Percentiles rank a stretch among this genome's conserved stretches.
phyloP scores from a whole-genome alignment of 331 rosid species.

The Malus hybrid region DNA sequence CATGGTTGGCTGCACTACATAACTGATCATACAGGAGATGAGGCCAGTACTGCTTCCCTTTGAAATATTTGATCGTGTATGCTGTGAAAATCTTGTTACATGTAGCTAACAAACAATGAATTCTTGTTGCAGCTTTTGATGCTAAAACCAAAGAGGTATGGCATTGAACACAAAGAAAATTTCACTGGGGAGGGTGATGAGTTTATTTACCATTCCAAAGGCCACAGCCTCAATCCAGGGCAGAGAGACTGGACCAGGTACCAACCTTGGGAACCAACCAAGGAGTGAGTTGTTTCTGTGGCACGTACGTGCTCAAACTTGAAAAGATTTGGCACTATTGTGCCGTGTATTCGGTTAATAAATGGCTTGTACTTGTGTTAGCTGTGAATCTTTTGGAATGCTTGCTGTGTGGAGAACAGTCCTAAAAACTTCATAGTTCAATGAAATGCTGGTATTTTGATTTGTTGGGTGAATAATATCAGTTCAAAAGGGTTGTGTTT shows the following conservation, averaged over 20 bases:
- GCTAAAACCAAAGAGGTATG: slow-evolving; percentile 77
- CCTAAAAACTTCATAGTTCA: not conserved
- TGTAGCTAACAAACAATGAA: slow-evolving; percentile 3
- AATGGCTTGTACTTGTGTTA: slow-evolving; percentile 8
- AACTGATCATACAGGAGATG: slow-evolving; percentile 94
- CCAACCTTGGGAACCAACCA: slow-evolving; percentile 82
- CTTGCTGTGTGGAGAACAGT: not conserved
- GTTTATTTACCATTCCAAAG: slow-evolving; percentile 86
- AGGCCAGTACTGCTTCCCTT: slow-evolving; percentile 40
- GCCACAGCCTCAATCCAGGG: slow-evolving; percentile 86
- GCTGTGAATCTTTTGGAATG: slow-evolving; percentile 1
- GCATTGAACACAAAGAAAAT: slow-evolving; percentile 74
- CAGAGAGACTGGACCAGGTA: slow-evolving; percentile 94
- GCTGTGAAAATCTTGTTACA: not conserved
- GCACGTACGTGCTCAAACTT: not conserved
- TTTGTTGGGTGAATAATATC: not conserved
- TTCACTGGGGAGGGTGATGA: slow-evolving; percentile 93
- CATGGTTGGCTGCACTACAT: slow-evolving; percentile 96
- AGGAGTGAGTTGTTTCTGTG: slow-evolving; percentile 13
- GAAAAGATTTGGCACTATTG: not conserved
- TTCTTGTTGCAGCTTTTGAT: slow-evolving; percentile 65
- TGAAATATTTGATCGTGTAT: not conserved
- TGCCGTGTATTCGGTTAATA: slow-evolving; percentile 3
- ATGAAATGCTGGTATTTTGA: not conserved
- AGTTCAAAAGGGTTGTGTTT: no score